These are phyloP conservation scores for Podosphaera aphanis DNA, from an alignment of 2,329 filamentous ascomycete genomes.

Conservation along the genomic window DNA sequence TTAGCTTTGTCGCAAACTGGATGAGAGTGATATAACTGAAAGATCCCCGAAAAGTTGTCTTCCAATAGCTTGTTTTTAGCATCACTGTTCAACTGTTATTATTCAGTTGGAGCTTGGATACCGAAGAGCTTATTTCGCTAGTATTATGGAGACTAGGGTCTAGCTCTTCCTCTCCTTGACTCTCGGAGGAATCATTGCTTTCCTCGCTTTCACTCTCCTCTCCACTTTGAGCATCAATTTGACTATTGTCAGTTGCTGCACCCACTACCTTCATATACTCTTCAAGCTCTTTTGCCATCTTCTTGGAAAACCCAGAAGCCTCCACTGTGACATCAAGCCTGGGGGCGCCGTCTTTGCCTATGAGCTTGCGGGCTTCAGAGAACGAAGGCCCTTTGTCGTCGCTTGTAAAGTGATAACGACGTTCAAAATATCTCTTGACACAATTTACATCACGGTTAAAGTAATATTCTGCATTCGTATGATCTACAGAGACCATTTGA, in stretches of 20 bases:
- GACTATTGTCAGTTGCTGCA: conserved; percentile 23
- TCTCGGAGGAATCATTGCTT: conserved; percentile 9
- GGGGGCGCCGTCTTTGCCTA: conserved; percentile 38
- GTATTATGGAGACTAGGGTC: not conserved
- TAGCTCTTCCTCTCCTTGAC: not conserved
- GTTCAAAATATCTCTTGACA: conserved; percentile 80
- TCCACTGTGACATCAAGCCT: conserved; percentile 73
- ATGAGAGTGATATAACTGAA: too few species aligned
- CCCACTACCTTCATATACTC: conserved; percentile 60
- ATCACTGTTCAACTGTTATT: not conserved
- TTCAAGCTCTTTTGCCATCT: conserved; percentile 88
- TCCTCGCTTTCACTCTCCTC: conserved; percentile 18
- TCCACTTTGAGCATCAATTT: conserved; percentile 12
- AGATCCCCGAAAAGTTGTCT: too few species aligned
- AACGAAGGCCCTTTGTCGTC: conserved; percentile 70
- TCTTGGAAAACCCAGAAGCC: conserved; percentile 86
- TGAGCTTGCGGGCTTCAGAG: conserved; percentile 53
- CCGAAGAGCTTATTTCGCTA: not conserved
- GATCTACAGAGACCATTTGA: conserved; percentile 91
- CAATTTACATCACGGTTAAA: conserved; percentile 92
- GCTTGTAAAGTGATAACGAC: conserved; percentile 68
- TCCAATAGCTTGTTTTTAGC: too few species aligned
- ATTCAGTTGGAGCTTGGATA: not conserved
- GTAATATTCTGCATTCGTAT: conserved; percentile 85
- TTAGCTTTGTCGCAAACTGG: too few species aligned